Evolutionary conservation across 208 protist species (phyloP).

Genomic region (Borovskyia barvae): DNA sequence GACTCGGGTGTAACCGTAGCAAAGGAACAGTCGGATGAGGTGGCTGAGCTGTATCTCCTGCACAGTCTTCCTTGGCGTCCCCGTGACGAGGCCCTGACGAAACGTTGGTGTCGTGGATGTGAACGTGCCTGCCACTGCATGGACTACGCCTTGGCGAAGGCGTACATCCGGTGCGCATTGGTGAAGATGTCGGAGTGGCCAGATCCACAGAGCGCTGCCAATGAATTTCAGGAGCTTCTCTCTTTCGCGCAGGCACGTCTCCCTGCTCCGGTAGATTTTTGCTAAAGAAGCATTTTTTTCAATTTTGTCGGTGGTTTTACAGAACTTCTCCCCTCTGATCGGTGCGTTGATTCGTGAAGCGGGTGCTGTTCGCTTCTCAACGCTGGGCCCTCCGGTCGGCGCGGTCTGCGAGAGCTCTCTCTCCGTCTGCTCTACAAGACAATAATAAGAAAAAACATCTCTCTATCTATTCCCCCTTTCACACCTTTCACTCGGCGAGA

Average conservation of each 20-base stretch:
- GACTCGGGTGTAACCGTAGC: neutral
- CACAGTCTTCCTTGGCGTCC: constrained; percentile 4
- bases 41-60: constrained; percentile 2
- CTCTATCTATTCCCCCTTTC: too few species aligned
- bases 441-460: too few species aligned
- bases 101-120: constrained; percentile 36
- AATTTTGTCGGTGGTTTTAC: constrained; percentile 1
- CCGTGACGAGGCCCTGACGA: constrained; percentile 11
- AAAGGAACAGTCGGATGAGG: neutral
- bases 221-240: constrained; percentile 15
- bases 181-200: constrained; percentile 21
- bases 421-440: too few species aligned
- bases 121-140: constrained; percentile 18
- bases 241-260: constrained; percentile 14
- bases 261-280: constrained; percentile 19
- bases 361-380: constrained; percentile 3
- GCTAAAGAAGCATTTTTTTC: neutral
- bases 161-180: constrained; percentile 45
- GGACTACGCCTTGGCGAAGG: constrained; percentile 55
- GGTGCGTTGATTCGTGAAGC: neutral
- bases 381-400: too few species aligned
- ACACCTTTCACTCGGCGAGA: too few species aligned
- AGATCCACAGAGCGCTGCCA: neutral
- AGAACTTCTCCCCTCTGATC: neutral
- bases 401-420: too few species aligned